phyloP scores from a whole-genome alignment of 2,329 filamentous ascomycete genomes.

The Trichoderma cornu-damae region DNA sequence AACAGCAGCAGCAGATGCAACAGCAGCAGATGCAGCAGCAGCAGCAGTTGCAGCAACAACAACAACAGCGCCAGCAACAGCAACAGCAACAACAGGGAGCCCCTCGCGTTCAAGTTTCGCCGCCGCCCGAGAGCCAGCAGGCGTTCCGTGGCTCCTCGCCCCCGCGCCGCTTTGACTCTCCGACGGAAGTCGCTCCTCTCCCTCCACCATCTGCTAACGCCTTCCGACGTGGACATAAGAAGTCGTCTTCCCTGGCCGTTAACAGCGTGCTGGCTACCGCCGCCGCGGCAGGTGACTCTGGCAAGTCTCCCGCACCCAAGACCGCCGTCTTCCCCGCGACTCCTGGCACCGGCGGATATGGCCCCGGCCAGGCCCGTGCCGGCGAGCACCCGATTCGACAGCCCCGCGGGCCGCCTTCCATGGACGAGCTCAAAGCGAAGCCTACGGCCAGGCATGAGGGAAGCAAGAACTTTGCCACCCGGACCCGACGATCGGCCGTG shows the following conservation, averaged over 20 bases:
- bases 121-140: slow-evolving; percentile 59
- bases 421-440: slow-evolving; percentile 85
- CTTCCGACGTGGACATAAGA: slow-evolving; percentile 92
- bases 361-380: slow-evolving; percentile 84
- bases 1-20: slow-evolving; percentile 26
- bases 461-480: slow-evolving; percentile 94
- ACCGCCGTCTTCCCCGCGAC: slow-evolving; percentile 75
- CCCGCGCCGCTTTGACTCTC: slow-evolving; percentile 63
- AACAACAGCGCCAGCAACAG: slow-evolving; percentile 29
- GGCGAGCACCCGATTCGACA: slow-evolving; percentile 93
- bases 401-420: slow-evolving; percentile 81
- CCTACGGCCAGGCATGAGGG: slow-evolving; percentile 91
- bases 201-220: slow-evolving; percentile 85
- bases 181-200: slow-evolving; percentile 62
- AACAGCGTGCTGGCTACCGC: slow-evolving; percentile 44
- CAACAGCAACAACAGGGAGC: slow-evolving; percentile 40
- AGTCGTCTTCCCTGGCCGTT: slow-evolving; percentile 69
- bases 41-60: background rate
- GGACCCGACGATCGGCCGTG: slow-evolving; percentile 85
- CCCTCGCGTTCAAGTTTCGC: slow-evolving; percentile 76
- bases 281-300: slow-evolving; percentile 40
- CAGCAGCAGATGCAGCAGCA: slow-evolving; percentile 40
- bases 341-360: slow-evolving; percentile 78
- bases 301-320: slow-evolving; percentile 65
- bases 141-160: slow-evolving; percentile 59